A percentile compares a stretch with the other conserved stretches of the same genome.
Conservation (phyloP, 2,329 filamentous ascomycete species). For the Bipolaris gigantea region DNA sequence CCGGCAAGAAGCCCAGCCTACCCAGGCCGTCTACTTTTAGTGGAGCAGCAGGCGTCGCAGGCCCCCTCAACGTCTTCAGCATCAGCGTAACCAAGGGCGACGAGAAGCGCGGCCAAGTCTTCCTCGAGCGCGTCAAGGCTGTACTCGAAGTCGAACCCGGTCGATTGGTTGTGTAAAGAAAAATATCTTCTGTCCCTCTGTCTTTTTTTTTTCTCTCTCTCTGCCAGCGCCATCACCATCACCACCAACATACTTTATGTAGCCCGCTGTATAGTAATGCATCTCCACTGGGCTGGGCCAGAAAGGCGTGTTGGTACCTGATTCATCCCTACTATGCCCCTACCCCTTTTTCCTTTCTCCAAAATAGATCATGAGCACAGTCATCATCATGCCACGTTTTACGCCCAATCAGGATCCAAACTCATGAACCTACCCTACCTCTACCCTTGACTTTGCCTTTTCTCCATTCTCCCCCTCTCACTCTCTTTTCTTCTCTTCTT, state of each 20-base stretch:
- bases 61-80: slow-evolving; percentile 75
- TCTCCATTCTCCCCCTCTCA: too few relatives aligned
- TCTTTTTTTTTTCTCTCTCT: too few relatives aligned
- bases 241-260: background rate
- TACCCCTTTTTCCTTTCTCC: too few relatives aligned
- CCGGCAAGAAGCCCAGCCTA: slow-evolving; percentile 31
- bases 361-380: background rate
- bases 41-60: slow-evolving; percentile 34
- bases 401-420: too few relatives aligned
- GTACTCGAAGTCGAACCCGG: slow-evolving; percentile 59
- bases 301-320: background rate
- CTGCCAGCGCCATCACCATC: too few relatives aligned
- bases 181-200: background rate
- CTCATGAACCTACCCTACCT: too few relatives aligned
- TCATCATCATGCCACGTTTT: too few relatives aligned
- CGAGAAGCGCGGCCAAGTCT: slow-evolving; percentile 77
- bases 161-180: slow-evolving; percentile 42
- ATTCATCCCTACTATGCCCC: background rate
- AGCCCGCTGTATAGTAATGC: slow-evolving; percentile 31
- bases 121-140: slow-evolving; percentile 82
- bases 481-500: too few relatives aligned
- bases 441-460: too few relatives aligned
- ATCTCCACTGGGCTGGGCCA: slow-evolving; percentile 15
- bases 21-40: slow-evolving; percentile 30
- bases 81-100: slow-evolving; percentile 78